Evolutionary conservation across 228 moss, liverwort and hornwort species (phyloP).

Genomic region (Sphagnum magellanicum): DNA sequence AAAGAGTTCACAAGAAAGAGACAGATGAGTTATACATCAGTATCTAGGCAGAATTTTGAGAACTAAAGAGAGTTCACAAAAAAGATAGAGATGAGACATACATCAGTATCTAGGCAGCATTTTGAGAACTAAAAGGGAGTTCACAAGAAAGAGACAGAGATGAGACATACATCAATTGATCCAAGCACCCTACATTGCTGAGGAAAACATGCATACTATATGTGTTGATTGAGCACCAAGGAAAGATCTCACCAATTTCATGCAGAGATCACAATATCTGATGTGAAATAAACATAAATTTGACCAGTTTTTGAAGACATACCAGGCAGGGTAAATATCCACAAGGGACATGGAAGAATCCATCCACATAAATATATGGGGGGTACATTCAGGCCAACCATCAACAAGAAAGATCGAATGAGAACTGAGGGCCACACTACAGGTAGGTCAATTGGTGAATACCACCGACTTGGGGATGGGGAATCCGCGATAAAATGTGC

Average conservation of each 20-base stretch:
- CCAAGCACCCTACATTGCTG: not conserved
- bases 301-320: no score
- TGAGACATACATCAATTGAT: not conserved
- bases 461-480: constrained; percentile 58
- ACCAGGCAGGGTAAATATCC: not conserved
- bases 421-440: constrained; percentile 23
- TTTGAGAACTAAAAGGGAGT: no score
- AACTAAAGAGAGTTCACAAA: no score
- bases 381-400: not conserved
- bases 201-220: no score
- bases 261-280: not conserved
- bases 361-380: not conserved
- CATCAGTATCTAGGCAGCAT: no score
- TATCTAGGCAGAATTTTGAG: no score
- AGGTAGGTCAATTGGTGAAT: constrained; percentile 24
- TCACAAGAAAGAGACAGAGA: not conserved
- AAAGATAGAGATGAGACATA: no score
- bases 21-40: not conserved
- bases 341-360: not conserved
- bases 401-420: not conserved
- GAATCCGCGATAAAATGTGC: constrained; percentile 95
- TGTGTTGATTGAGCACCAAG: not conserved
- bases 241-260: not conserved
- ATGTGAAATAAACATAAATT: no score
- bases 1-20: no score